phyloP scores from a whole-genome alignment of 768 basidiomycete species.

The Mycena olivaceomarginata region DNA sequence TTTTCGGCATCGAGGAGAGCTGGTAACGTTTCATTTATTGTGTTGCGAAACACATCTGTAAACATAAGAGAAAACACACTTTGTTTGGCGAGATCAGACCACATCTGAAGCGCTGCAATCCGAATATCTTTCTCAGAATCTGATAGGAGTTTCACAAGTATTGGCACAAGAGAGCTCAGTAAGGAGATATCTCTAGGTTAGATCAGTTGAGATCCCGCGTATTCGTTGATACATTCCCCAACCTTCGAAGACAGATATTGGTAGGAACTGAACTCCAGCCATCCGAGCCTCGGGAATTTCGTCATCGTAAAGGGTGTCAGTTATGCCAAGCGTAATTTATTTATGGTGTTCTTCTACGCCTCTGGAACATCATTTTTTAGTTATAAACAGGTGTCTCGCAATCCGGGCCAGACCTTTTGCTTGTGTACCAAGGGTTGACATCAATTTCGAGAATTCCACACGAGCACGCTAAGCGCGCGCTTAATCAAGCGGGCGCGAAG shows the following conservation, averaged over 20 bases:
- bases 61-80: neutral
- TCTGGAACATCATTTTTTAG: neutral
- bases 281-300: neutral
- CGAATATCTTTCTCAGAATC: constrained; percentile 14
- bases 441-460: constrained; percentile 6
- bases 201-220: neutral
- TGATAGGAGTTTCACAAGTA: constrained; percentile 6
- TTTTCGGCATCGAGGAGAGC: neutral
- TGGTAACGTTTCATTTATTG: neutral
- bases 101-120: constrained; percentile 4
- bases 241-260: constrained; percentile 2
- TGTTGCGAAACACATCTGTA: neutral
- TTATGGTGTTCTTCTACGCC: neutral
- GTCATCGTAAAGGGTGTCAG: neutral
- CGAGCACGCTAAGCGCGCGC: neutral
- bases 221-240: neutral
- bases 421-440: neutral
- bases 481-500: neutral
- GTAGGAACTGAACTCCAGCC: constrained; percentile 6
- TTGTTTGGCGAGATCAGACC: constrained; percentile 10
- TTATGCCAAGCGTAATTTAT: neutral
- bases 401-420: constrained; percentile 1
- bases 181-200: neutral
- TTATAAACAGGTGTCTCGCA: neutral
- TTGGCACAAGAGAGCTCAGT: constrained; percentile 1